Evolutionary conservation across 2,329 filamentous ascomycete species (phyloP).

Genomic region (Aspergillus sp.): DNA sequence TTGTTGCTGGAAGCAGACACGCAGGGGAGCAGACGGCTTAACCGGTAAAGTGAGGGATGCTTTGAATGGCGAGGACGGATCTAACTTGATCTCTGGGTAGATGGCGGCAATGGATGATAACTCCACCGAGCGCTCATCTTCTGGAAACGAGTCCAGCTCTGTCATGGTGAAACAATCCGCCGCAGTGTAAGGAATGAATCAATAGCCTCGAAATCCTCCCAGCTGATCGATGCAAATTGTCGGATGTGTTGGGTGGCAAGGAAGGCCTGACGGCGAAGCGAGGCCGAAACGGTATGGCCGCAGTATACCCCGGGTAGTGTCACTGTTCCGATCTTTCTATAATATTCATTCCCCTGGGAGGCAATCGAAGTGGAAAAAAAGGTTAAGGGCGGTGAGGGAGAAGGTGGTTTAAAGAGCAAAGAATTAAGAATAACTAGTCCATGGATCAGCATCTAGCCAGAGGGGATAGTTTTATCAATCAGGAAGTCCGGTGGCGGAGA

Average conservation of each 20-base stretch:
- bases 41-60: slow-evolving; percentile 60
- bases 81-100: slow-evolving; percentile 60
- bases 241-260: slow-evolving; percentile 16
- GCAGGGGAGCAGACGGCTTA: slow-evolving; percentile 55
- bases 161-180: slow-evolving; percentile 32
- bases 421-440: background rate
- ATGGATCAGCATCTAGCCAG: slow-evolving; percentile 1
- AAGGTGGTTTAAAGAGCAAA: background rate
- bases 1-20: slow-evolving; percentile 44
- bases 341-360: slow-evolving; percentile 8
- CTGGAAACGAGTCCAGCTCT: slow-evolving; percentile 34
- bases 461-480: background rate
- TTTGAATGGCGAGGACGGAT: slow-evolving; percentile 48
- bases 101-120: slow-evolving; percentile 62
- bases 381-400: background rate
- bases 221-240: background rate
- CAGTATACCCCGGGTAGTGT: slow-evolving; percentile 10
- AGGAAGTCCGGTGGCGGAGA: slow-evolving; percentile 1
- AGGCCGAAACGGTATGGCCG: slow-evolving; percentile 10
- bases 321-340: slow-evolving; percentile 4
- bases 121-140: slow-evolving; percentile 63
- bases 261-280: slow-evolving; percentile 11
- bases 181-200: background rate
- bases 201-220: background rate
- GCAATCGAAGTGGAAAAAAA: background rate